Evolutionary conservation across 2,329 filamentous ascomycete species (phyloP), one percentile per base, ranked within the genome.

Genomic region (Trichoderma cornu-damae): DNA sequence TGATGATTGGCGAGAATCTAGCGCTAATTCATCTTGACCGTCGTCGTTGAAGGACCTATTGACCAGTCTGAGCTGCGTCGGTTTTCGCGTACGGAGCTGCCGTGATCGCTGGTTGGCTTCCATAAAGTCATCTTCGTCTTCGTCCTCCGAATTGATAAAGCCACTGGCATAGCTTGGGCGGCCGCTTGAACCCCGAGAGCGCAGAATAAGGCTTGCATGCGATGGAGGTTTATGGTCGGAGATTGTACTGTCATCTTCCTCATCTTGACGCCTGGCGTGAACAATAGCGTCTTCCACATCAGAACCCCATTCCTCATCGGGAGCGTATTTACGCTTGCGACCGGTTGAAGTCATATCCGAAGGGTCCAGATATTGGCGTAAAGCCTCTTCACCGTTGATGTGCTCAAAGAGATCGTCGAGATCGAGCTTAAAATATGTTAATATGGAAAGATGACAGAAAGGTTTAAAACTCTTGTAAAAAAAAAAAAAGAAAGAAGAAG

Each of bases 1-100:
- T 3, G 66, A 71, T 9, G 51, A 61, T 3, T 57, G 55, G 6
- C 57, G 64, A n/a, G 59, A 57, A 2, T 72, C 69, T 32, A 66
- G 59, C 5, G 68, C 64, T 12, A 73, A 58, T 59, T 73, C 72
- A 43, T 73, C 71, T 6, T 63, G 60, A n/a, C 69, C 67, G 44
- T 61, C 63, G 35, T 66, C 63, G 2, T 64, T 63, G 54, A 67
- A 61, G 16, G 63, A 61, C 61, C 64, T 66, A 40, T 42, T 64
- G 20, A 63, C 67, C 50, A 67, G 46, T 4, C 56, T 65, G 12
- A 62, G 50, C 46, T 69, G 68, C 35, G 59, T 65, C 9, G 66
- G 60, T 20, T 61, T 63, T 3, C 71, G 64, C 28, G 55, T 58
- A 57, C 69, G 66, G 18, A 70, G 60, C 0, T 58, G 61, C 38